A percentile compares a stretch with the other conserved stretches of the same genome.
These are phyloP conservation scores for Amphirosellinia nigrospora DNA, from an alignment of 495 filamentous ascomycete genomes.

Conservation along the genomic window DNA sequence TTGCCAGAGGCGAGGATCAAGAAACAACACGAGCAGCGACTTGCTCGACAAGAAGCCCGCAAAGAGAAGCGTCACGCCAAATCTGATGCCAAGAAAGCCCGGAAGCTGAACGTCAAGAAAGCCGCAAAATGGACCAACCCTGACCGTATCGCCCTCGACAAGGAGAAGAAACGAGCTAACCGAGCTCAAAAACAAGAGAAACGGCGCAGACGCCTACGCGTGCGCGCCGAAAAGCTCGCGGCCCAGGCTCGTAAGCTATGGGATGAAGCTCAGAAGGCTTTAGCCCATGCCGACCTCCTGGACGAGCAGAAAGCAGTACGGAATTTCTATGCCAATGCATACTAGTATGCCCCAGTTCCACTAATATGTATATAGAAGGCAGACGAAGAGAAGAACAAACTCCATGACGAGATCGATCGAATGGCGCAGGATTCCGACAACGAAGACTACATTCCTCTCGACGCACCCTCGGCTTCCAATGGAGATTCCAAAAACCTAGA, in stretches of 20 bases:
- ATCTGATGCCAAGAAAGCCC: constrained; percentile 40
- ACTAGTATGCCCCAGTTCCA: neutral
- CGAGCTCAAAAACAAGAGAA: constrained; percentile 39
- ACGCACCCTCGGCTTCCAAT: neutral
- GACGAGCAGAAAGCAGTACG: constrained; percentile 29
- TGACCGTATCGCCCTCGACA: constrained; percentile 36
- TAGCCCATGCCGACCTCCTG: constrained; percentile 31
- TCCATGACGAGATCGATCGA: constrained; percentile 27
- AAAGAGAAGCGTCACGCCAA: constrained; percentile 40
- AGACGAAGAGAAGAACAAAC: constrained; percentile 32
- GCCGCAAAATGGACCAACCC: constrained; percentile 37
- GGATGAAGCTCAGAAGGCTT: constrained; percentile 34
- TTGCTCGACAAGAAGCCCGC: constrained; percentile 35
- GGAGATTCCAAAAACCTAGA: neutral
- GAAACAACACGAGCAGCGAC: constrained; percentile 33
- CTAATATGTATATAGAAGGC: constrained; percentile 30
- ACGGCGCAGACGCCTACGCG: constrained; percentile 34
- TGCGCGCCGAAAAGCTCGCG: constrained; percentile 36
- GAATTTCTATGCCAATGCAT: too few relatives aligned
- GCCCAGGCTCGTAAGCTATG: constrained; percentile 32
- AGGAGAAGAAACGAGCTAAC: constrained; percentile 34
- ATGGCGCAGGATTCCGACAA: constrained; percentile 31
- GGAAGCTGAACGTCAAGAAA: constrained; percentile 36
- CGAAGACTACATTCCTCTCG: constrained; percentile 32
- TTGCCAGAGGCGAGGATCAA: constrained; percentile 34